A percentile compares a stretch with the other conserved stretches of the same genome.
phyloP scores from a whole-genome alignment of 2,329 filamentous ascomycete genomes.

The Trichoderma harzianum region DNA sequence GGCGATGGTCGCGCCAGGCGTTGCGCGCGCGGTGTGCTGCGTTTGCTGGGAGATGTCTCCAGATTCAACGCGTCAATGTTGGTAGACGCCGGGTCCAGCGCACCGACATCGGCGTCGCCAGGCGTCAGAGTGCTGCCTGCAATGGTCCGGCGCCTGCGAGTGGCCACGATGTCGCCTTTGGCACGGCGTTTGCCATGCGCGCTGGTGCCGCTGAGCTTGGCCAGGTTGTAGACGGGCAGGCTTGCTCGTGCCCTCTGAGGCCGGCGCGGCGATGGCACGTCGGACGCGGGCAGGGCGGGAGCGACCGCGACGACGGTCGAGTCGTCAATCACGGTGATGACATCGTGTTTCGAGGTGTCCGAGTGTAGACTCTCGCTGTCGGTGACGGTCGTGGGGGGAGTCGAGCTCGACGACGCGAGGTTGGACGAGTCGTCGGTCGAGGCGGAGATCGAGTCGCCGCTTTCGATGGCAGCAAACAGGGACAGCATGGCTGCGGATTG shows the following conservation, averaged over 20 bases:
- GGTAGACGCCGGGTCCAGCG: conserved; percentile 18
- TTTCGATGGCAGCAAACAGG: conserved; percentile 31
- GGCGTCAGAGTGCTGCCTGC: conserved; percentile 39
- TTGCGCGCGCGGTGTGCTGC: conserved; percentile 33
- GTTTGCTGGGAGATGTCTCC: conserved; percentile 41
- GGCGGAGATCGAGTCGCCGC: conserved; percentile 30
- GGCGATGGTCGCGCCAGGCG: conserved; percentile 32
- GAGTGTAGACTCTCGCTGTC: conserved; percentile 59
- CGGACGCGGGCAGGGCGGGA: background rate
- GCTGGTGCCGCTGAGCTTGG: conserved; percentile 59
- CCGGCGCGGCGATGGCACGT: conserved; percentile 38
- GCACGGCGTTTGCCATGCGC: conserved; percentile 56
- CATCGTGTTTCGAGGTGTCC: conserved; percentile 39
- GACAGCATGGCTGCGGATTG: conserved; percentile 26
- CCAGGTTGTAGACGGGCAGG: conserved; percentile 64
- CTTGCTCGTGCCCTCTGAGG: conserved; percentile 54
- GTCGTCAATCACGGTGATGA: conserved; percentile 32
- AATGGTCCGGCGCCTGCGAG: conserved; percentile 45
- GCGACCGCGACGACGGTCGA: conserved; percentile 21
- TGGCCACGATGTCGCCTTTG: conserved; percentile 47
- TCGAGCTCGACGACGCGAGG: conserved; percentile 57
- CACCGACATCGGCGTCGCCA: conserved; percentile 25
- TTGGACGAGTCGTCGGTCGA: conserved; percentile 45
- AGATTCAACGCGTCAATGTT: conserved; percentile 47
- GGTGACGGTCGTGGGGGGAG: conserved; percentile 64